Evolutionary conservation across 345 rosid species (phyloP), one percentile per base, ranked within the genome.

Genomic region (Rhizophora mangle): DNA sequence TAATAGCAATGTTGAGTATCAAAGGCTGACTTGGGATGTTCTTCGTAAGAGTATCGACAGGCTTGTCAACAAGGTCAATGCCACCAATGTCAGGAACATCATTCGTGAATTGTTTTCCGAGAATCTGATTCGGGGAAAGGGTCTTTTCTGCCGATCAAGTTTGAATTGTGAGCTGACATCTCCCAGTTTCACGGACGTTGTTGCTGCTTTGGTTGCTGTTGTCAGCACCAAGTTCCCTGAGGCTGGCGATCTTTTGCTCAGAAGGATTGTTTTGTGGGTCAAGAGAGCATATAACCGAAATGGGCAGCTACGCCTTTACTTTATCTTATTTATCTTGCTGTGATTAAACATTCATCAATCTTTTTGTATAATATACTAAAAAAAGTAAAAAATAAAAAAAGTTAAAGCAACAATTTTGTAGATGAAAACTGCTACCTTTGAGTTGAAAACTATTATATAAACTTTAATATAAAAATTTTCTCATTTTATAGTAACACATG

Each of bases 151-250:
- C 68, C 85, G 96, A 30, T 91, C 96, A 0, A 89, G 96, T 78
- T 84, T 91, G 93, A 94, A 95, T 72, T 91, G 96, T 26, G 97
- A 91, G 69, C 92, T 94, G 96, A 96, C 98, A 20, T 94, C 97
- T 64, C 92, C 97, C 2, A 86, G 87, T 27, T 91, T 89, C 74
- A 95, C 99, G 0, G 89, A 91, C 78, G 93, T 95, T 34, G 89
- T 95, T 85, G 81, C 96, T 9, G 97, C 99, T 56, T 60, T 89
- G 57, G 96, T 82, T 19, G 89, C 99, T 63, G 89, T 95, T 71
- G 87, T 89, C 6, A 95, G 92, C 65, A 82, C 96, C 56, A 92
- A 89, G 69, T 89, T 94, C 75, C 96, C 96, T 20, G 90, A 89
- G 73, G 97, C 89, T 68, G 97, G 96, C 64, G 90, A 87, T 39